Evolutionary conservation across 2,329 filamentous ascomycete genomes (phyloP).

Genomic region (Fusarium tupiense): DNA sequence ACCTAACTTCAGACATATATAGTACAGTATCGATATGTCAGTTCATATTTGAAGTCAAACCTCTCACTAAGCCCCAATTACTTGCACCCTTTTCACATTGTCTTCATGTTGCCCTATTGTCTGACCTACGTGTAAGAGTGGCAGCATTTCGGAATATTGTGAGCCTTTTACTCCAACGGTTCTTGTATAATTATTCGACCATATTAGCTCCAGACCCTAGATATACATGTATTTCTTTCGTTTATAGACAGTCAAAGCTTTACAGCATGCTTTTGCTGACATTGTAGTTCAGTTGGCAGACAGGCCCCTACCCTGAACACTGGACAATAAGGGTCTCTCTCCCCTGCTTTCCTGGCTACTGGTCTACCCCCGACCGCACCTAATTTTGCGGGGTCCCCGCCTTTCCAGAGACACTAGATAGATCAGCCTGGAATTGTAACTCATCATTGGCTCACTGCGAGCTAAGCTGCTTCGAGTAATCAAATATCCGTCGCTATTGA

Average conservation of each 20-base stretch:
- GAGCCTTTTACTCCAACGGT: neutral
- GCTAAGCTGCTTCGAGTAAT: slow-evolving; percentile 25
- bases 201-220: neutral
- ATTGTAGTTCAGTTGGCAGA: neutral
- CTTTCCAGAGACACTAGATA: slow-evolving; percentile 14
- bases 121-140: neutral
- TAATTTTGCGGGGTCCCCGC: slow-evolving; percentile 33
- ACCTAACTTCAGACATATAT: neutral
- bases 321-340: neutral
- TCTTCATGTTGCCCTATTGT: neutral
- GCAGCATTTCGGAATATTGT: neutral
- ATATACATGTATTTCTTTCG: neutral
- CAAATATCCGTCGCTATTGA: neutral
- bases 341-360: neutral
- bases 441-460: slow-evolving; percentile 27
- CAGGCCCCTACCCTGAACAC: neutral
- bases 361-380: neutral
- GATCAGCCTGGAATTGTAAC: slow-evolving; percentile 19
- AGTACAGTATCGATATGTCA: neutral
- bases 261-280: neutral
- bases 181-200: neutral
- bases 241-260: neutral
- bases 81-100: neutral
- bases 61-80: neutral
- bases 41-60: neutral